phyloP scores from a whole-genome alignment of 1,284 basidiomycete species.

The Phylloporus sp. region DNA sequence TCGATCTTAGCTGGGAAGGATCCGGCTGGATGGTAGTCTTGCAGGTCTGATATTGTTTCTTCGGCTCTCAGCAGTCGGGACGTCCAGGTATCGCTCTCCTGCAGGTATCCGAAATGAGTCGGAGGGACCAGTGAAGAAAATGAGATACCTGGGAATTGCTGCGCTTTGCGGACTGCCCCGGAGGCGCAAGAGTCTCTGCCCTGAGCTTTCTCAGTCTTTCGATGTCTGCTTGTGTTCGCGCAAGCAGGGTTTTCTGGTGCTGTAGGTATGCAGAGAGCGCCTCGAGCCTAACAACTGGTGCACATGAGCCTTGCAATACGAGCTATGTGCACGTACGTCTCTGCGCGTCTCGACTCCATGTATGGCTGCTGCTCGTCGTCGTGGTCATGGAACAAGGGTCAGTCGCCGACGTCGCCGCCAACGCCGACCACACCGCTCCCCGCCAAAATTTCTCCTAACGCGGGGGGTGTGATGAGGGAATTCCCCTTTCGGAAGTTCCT shows the following conservation, averaged over 20 bases:
- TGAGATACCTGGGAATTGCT: constrained; percentile 38
- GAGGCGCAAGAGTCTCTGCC: constrained; percentile 37
- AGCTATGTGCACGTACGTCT: constrained; percentile 48
- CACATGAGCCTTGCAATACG: constrained; percentile 11
- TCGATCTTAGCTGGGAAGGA: constrained; percentile 33
- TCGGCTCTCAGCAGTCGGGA: constrained; percentile 11
- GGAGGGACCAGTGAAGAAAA: neutral
- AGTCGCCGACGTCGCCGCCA: constrained; percentile 17
- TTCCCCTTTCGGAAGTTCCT: constrained; percentile 20
- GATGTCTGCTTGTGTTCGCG: constrained; percentile 63
- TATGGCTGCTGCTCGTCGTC: constrained; percentile 26
- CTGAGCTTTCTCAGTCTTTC: constrained; percentile 52
- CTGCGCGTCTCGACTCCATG: constrained; percentile 62
- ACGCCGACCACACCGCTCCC: constrained; percentile 11
- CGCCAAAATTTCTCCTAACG: constrained; percentile 34
- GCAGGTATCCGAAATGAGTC: neutral
- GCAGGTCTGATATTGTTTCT: constrained; percentile 38
- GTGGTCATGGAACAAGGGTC: constrained; percentile 37
- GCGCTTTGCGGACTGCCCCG: constrained; percentile 37
- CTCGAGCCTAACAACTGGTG: constrained; percentile 50
- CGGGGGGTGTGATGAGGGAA: neutral
- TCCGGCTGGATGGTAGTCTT: constrained; percentile 39
- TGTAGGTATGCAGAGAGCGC: constrained; percentile 69
- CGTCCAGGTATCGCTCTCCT: constrained; percentile 16
- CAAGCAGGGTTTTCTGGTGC: constrained; percentile 58